phyloP scores from a whole-genome alignment of 228 moss, liverwort and hornwort species.

The Sphagnum fallax region DNA sequence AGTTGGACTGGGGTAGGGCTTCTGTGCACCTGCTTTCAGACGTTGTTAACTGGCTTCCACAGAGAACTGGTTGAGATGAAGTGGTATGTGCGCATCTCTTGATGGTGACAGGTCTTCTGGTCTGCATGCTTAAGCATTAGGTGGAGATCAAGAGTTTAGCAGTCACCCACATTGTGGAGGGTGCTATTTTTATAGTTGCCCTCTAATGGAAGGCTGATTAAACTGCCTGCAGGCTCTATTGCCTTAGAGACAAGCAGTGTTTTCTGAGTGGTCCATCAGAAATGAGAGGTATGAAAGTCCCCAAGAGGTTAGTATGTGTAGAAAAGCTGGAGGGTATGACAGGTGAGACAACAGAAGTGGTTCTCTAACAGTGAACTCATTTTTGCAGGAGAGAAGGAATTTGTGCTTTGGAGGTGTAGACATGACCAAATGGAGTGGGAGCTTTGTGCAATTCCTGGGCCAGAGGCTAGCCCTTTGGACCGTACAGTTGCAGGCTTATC shows the following conservation, averaged over 20 bases:
- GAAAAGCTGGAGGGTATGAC: no score
- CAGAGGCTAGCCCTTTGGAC: slow-evolving; percentile 2
- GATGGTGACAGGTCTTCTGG: not conserved
- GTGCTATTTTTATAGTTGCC: not conserved
- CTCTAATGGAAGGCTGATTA: no score
- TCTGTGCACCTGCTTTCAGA: slow-evolving; percentile 11
- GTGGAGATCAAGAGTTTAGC: not conserved
- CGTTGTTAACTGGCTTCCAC: not conserved
- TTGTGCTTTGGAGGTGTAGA: slow-evolving; percentile 4
- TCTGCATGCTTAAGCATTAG: not conserved
- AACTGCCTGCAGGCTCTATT: no score
- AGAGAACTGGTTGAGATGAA: slow-evolving; percentile 7
- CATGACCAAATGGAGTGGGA: slow-evolving; percentile 4
- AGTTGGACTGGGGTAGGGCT: slow-evolving; percentile 37
- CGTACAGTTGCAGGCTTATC: slow-evolving; percentile 2
- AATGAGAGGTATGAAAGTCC: not conserved
- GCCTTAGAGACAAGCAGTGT: no score
- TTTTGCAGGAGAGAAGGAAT: slow-evolving; percentile 16
- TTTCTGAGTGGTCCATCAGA: not conserved
- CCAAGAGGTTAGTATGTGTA: not conserved
- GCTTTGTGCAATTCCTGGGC: slow-evolving; percentile 16
- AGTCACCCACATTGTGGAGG: not conserved
- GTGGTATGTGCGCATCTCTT: slow-evolving; percentile 9
- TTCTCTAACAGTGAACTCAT: not conserved
- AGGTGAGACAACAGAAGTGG: not conserved